Evolutionary conservation across 2,329 filamentous ascomycete species (phyloP).

Genomic region (Diaporthe humulicola): DNA sequence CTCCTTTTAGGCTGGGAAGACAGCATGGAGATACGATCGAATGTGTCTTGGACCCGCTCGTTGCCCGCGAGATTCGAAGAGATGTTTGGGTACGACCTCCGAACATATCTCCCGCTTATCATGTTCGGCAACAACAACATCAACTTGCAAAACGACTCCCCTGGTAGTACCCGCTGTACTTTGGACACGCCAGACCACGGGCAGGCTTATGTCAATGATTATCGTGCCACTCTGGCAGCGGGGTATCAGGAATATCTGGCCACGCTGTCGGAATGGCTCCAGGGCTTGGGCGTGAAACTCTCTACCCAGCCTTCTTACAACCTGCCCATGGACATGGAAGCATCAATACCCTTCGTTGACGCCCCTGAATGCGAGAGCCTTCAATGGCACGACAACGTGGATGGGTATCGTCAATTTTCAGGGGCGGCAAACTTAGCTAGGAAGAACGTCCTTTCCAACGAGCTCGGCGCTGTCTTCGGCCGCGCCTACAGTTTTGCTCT

Average conservation of each 20-base stretch:
- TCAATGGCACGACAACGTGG: conserved; percentile 51
- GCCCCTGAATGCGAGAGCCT: conserved; percentile 57
- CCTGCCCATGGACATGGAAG: conserved; percentile 56
- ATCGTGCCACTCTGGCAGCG: not conserved
- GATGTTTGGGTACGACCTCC: conserved; percentile 51
- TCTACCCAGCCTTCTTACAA: conserved; percentile 57
- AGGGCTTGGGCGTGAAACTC: conserved; percentile 49
- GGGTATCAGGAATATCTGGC: conserved; percentile 13
- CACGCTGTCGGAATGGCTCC: conserved; percentile 46
- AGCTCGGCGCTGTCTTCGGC: conserved; percentile 48
- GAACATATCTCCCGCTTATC: conserved; percentile 50
- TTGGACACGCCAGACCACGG: not conserved
- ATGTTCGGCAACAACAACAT: conserved; percentile 15
- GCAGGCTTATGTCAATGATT: not conserved
- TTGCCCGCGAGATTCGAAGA: conserved; percentile 48
- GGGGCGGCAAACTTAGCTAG: conserved; percentile 55
- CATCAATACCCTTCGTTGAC: conserved; percentile 52
- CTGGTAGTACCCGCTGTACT: not conserved
- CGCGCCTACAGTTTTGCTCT: conserved; percentile 46
- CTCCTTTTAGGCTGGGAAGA: conserved; percentile 47
- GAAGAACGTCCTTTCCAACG: conserved; percentile 54
- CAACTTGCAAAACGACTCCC: not conserved
- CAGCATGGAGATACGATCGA: conserved; percentile 49
- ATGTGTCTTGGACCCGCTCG: conserved; percentile 52
- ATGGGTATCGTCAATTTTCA: conserved; percentile 55